Percentiles rank a stretch among this genome's conserved stretches.
Conservation (phyloP, 805 yeast genomes). For the Priceomyces melissophilus region DNA sequence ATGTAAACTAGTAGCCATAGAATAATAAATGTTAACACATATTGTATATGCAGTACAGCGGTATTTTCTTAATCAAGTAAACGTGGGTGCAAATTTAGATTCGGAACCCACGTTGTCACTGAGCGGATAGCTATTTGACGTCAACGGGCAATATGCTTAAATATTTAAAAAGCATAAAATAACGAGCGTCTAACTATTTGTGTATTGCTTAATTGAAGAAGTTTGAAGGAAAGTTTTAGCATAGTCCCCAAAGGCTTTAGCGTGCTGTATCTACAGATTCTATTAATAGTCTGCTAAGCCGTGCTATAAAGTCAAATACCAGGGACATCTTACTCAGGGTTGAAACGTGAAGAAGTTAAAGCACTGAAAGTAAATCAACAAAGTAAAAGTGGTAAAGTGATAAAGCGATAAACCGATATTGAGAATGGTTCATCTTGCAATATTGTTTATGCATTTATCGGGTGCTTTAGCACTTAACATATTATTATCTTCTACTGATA, state of each 20-base stretch:
- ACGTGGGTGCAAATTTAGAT: slow-evolving; percentile 1
- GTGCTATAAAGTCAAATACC: not conserved
- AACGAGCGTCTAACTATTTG: too few species aligned
- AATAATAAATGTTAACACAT: too few species aligned
- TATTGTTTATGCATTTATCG: not conserved
- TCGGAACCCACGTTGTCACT: not conserved
- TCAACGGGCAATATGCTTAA: not conserved
- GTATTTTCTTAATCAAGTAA: not conserved
- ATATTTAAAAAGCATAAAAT: not conserved
- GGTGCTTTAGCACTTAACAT: slow-evolving; percentile 21
- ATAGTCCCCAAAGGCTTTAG: not conserved
- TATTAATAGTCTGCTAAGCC: not conserved
- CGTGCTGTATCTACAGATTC: not conserved
- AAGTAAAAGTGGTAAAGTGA: too few species aligned
- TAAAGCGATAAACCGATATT: too few species aligned
- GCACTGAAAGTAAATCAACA: too few species aligned
- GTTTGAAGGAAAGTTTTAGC: not conserved
- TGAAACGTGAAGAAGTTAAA: too few species aligned
- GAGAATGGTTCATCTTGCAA: too few species aligned
- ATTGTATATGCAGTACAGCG: too few species aligned
- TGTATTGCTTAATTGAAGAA: too few species aligned
- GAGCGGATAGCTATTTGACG: not conserved
- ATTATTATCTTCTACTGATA: slow-evolving; percentile 29
- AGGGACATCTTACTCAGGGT: not conserved
- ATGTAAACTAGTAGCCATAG: too few species aligned